Evolutionary conservation across 352 stramenopile species (phyloP).

Genomic region (Globisporangium solare): DNA sequence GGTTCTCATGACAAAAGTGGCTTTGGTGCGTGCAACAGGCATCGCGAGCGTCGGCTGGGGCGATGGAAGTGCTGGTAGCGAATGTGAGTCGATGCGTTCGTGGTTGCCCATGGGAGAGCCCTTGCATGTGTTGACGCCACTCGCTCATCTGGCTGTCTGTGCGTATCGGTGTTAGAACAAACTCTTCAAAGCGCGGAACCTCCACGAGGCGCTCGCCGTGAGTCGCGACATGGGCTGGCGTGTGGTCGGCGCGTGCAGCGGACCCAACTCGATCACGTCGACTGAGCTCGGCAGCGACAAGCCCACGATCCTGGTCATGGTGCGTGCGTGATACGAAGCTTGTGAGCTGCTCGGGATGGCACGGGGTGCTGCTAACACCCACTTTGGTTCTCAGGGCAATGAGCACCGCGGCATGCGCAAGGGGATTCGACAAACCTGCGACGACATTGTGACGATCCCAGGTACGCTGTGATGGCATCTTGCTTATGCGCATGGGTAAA

Average conservation of each 20-base stretch:
- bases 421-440: constrained; percentile 63
- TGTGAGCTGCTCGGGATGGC: neutral
- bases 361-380: neutral
- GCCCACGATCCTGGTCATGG: constrained; percentile 82
- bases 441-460: constrained; percentile 72
- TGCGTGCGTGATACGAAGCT: constrained; percentile 29
- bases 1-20: neutral
- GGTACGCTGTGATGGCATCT: constrained; percentile 15
- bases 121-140: too few relatives aligned
- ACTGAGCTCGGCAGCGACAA: constrained; percentile 38
- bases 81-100: constrained; percentile 37
- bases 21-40: constrained; percentile 17
- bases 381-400: constrained; percentile 39
- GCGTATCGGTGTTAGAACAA: constrained; percentile 30
- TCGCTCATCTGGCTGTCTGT: neutral
- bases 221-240: constrained; percentile 67
- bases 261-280: constrained; percentile 62
- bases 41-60: constrained; percentile 67
- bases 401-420: constrained; percentile 75
- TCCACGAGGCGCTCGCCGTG: constrained; percentile 64
- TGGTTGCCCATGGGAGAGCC: neutral
- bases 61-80: constrained; percentile 68
- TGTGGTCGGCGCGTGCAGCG: constrained; percentile 65
- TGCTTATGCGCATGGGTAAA: neutral
- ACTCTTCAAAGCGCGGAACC: constrained; percentile 58